Conservation (phyloP, 2,329 filamentous ascomycete species). For the Colletotrichum eremochloae region DNA sequence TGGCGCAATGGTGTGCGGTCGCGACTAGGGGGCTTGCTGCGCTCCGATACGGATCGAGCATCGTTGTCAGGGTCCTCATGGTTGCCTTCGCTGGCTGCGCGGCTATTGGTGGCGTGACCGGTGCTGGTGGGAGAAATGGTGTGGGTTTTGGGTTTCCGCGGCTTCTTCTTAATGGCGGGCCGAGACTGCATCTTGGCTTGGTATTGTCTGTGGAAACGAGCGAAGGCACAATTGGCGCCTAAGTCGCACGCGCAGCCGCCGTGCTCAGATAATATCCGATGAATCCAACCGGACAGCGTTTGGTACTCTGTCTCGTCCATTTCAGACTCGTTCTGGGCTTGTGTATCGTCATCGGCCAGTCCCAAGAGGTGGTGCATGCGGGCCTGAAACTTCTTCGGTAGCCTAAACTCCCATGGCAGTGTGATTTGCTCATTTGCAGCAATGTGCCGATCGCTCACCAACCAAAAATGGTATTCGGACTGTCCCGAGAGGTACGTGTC, state of each 20-base stretch:
- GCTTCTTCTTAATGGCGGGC: constrained; percentile 62
- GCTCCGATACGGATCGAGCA: constrained; percentile 60
- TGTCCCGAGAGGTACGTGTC: constrained; percentile 86
- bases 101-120: constrained; percentile 72
- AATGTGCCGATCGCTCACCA: constrained; percentile 86
- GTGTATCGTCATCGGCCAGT: constrained; percentile 70
- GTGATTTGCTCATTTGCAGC: constrained; percentile 73
- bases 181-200: constrained; percentile 60
- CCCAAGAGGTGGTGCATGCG: constrained; percentile 72
- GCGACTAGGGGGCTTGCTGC: constrained; percentile 76
- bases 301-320: constrained; percentile 72
- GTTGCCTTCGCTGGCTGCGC: constrained; percentile 73
- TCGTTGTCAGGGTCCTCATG: constrained; percentile 70
- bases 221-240: constrained; percentile 73
- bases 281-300: constrained; percentile 74
- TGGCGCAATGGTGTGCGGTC: constrained; percentile 73
- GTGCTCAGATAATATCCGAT: constrained; percentile 80
- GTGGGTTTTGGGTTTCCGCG: constrained; percentile 67
- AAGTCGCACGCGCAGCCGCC: constrained; percentile 83
- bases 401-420: constrained; percentile 76
- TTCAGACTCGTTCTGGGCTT: constrained; percentile 63
- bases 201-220: constrained; percentile 72
- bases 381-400: constrained; percentile 66
- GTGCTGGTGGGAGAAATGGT: constrained; percentile 73
- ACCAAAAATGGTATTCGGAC: constrained; percentile 91